Evolutionary conservation across 2,329 filamentous ascomycete species (phyloP).

Genomic region (Fusarium begoniae): DNA sequence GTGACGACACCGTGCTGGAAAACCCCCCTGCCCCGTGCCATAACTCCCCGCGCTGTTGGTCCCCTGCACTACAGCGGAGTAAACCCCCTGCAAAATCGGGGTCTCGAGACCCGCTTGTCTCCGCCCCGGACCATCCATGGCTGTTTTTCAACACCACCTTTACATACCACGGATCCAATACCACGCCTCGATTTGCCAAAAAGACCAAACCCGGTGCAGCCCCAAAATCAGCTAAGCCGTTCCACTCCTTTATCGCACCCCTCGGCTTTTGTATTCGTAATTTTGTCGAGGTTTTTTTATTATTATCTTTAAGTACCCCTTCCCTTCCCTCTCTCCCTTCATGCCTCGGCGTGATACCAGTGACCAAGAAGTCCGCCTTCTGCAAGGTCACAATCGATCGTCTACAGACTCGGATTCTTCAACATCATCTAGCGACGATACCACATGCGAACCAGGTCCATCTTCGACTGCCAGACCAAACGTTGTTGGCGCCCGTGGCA

Average conservation of each 20-base stretch:
- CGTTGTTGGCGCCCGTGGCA: constrained; percentile 39
- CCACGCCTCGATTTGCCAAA: constrained; percentile 28
- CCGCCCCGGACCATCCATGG: constrained; percentile 27
- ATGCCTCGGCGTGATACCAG: constrained; percentile 37
- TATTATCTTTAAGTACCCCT: not conserved
- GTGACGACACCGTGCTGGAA: constrained; percentile 13
- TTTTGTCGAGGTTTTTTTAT: constrained; percentile 15
- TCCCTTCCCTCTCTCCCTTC: not conserved
- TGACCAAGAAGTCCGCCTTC: constrained; percentile 38
- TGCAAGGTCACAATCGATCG: constrained; percentile 27
- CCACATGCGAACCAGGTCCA: constrained; percentile 42
- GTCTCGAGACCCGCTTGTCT: constrained; percentile 35
- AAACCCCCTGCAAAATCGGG: constrained; percentile 31
- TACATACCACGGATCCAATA: constrained; percentile 30
- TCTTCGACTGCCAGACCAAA: constrained; percentile 36
- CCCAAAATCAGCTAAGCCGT: constrained; percentile 23
- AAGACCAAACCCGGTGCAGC: constrained; percentile 28
- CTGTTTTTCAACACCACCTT: constrained; percentile 39
- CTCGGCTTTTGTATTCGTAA: constrained; percentile 2
- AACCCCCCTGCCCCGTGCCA: constrained; percentile 15
- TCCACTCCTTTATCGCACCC: constrained; percentile 21
- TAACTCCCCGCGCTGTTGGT: constrained; percentile 32
- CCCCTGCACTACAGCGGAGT: constrained; percentile 27
- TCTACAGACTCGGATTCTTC: constrained; percentile 21
- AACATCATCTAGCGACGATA: constrained; percentile 35